phyloP scores from a whole-genome alignment of 2,329 filamentous ascomycete genomes.

The Colletotrichum sp. region DNA sequence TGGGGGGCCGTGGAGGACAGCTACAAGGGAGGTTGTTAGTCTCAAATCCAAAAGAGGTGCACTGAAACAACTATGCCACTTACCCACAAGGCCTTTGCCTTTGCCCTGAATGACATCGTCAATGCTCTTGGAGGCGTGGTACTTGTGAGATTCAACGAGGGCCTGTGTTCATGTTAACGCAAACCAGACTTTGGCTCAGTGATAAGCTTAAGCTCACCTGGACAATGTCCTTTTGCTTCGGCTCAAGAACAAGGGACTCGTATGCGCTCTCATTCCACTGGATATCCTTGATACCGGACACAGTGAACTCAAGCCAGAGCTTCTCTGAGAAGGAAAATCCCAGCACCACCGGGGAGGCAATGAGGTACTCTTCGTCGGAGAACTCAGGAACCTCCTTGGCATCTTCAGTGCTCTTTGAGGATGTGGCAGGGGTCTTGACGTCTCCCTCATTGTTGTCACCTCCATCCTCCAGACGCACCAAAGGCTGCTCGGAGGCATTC shows the following conservation, averaged over 20 bases:
- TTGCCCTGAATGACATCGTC: constrained; percentile 86
- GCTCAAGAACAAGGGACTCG: constrained; percentile 76
- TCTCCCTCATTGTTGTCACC: constrained; percentile 22
- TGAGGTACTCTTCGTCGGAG: constrained; percentile 82
- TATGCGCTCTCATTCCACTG: constrained; percentile 86
- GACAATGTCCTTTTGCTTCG: constrained; percentile 69
- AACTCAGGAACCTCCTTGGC: constrained; percentile 58
- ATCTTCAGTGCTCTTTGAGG: constrained; percentile 27
- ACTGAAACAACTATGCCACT: constrained; percentile 25
- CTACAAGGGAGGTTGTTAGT: constrained; percentile 25
- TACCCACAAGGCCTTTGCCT: constrained; percentile 79
- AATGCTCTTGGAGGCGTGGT: constrained; percentile 79
- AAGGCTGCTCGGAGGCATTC: constrained; percentile 48
- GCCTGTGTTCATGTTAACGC: constrained; percentile 46
- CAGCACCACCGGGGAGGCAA: constrained; percentile 83
- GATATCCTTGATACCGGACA: constrained; percentile 81
- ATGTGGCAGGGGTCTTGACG: constrained; percentile 25
- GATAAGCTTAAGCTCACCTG: constrained; percentile 39
- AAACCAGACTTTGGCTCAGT: not conserved
- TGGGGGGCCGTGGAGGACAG: constrained; percentile 82
- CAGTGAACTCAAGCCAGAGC: constrained; percentile 86
- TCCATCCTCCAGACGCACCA: constrained; percentile 47
- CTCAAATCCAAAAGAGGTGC: not conserved
- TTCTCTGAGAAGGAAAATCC: constrained; percentile 91
- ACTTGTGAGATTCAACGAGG: constrained; percentile 83